Percentiles rank a stretch among this genome's conserved stretches.
Evolutionary conservation across 2,329 filamentous ascomycete genomes (phyloP).

Genomic region (Aspergillus neoniger): DNA sequence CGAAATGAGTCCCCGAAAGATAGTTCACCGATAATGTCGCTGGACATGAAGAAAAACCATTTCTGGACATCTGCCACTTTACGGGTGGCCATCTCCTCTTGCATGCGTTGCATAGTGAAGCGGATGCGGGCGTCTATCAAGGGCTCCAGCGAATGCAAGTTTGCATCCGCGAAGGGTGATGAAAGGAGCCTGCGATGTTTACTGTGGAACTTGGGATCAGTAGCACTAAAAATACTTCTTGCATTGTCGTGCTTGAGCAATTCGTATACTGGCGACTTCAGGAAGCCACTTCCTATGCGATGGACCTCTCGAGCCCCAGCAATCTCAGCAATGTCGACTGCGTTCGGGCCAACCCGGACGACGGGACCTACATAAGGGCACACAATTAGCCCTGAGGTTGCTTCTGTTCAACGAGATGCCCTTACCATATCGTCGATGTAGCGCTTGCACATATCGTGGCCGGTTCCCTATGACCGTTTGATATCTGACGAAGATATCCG

Average conservation of each 20-base stretch:
- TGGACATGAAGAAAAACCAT: slow-evolving; percentile 58
- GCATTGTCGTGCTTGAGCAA: slow-evolving; percentile 19
- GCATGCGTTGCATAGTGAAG: slow-evolving; percentile 48
- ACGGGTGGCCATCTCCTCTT: slow-evolving; percentile 43
- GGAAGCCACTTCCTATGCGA: slow-evolving; percentile 33
- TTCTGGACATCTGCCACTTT: slow-evolving; percentile 52
- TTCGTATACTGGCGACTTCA: slow-evolving; percentile 39
- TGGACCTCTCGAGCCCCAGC: slow-evolving; percentile 37
- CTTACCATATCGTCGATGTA: slow-evolving; percentile 20
- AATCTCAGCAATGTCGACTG: slow-evolving; percentile 44
- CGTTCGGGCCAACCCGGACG: slow-evolving; percentile 31
- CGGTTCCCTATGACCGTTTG: slow-evolving; percentile 12
- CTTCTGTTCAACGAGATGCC: background rate
- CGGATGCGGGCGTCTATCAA: slow-evolving; percentile 41
- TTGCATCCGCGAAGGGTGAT: slow-evolving; percentile 47
- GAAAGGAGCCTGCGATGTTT: slow-evolving; percentile 36
- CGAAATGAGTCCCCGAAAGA: slow-evolving; percentile 59
- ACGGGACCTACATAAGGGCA: slow-evolving; percentile 27
- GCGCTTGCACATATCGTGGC: slow-evolving; percentile 18
- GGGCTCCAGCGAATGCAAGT: slow-evolving; percentile 37
- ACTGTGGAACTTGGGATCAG: slow-evolving; percentile 38
- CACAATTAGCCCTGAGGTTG: background rate
- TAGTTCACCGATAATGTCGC: slow-evolving; percentile 57
- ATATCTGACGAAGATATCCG: slow-evolving; percentile 10
- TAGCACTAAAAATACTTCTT: slow-evolving; percentile 46